A percentile compares a stretch with the other conserved stretches of the same genome.
Conservation (phyloP, 1,139 yeast genomes). For the Kazachstania sp. region DNA sequence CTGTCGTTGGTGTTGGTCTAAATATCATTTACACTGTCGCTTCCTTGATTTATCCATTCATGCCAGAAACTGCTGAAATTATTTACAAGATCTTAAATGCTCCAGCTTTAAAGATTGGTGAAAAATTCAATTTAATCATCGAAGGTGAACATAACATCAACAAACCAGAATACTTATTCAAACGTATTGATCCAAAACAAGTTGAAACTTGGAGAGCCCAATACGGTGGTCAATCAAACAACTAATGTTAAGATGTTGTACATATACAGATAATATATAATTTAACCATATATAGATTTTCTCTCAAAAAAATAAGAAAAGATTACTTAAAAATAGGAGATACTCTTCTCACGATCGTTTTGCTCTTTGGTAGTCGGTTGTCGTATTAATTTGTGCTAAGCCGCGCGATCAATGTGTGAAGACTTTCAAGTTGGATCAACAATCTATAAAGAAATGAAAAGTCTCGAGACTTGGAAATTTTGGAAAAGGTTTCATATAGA, state of each 20-base stretch:
- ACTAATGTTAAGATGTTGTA: neutral
- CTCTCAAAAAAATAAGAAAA: constrained; percentile 31
- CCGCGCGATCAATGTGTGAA: too few species aligned
- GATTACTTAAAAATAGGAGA: neutral
- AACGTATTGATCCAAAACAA: constrained; percentile 81
- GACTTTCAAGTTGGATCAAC: too few species aligned
- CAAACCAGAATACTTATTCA: constrained; percentile 82
- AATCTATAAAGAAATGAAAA: too few species aligned
- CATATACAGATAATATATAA: neutral
- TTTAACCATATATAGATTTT: neutral
- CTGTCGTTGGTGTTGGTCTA: constrained; percentile 84
- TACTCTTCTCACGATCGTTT: too few species aligned
- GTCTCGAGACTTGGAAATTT: too few species aligned
- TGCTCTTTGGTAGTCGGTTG: too few species aligned
- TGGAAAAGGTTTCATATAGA: too few species aligned
- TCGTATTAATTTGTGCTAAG: too few species aligned
- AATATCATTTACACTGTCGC: constrained; percentile 78
- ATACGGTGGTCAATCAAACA: constrained; percentile 54
- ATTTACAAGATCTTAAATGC: constrained; percentile 75
- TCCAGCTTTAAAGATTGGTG: constrained; percentile 69
- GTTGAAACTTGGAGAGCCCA: constrained; percentile 79
- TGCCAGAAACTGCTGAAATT: constrained; percentile 70
- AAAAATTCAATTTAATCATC: constrained; percentile 58
- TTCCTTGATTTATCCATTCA: constrained; percentile 73
- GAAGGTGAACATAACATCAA: constrained; percentile 79